A percentile compares a stretch with the other conserved stretches of the same genome.
phyloP scores from a whole-genome alignment of 768 basidiomycete genomes.

The Goffeauzyma gilvescens region DNA sequence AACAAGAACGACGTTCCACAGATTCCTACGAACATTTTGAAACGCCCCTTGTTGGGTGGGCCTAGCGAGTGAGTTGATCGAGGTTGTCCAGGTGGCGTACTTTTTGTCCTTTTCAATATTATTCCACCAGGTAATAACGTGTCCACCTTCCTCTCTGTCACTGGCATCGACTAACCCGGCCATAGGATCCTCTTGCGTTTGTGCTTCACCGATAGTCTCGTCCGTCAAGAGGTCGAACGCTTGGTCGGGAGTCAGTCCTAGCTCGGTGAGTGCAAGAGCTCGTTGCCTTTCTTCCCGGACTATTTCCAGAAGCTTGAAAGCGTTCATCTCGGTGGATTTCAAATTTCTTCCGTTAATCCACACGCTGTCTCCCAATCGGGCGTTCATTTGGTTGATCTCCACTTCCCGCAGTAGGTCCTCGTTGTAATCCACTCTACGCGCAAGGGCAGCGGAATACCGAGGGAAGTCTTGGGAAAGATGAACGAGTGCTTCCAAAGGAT shows the following conservation, averaged over 20 bases:
- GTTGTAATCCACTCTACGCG: constrained; percentile 45
- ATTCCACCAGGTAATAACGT: constrained; percentile 69
- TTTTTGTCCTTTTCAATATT: constrained; percentile 65
- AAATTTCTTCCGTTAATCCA: constrained; percentile 68
- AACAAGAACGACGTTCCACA: constrained; percentile 64
- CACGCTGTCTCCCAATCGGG: constrained; percentile 36
- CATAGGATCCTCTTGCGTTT: constrained; percentile 38
- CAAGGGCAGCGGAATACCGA: constrained; percentile 54
- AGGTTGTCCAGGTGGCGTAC: constrained; percentile 8
- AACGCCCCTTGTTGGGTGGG: constrained; percentile 64
- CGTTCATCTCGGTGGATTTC: constrained; percentile 46
- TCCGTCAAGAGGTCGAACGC: constrained; percentile 59
- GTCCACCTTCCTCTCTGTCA: constrained; percentile 61
- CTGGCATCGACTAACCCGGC: constrained; percentile 81
- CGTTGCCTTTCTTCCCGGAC: constrained; percentile 52
- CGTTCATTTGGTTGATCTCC: constrained; percentile 41
- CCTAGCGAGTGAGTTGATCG: constrained; percentile 39
- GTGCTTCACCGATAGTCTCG: constrained; percentile 39
- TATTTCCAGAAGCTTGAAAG: constrained; percentile 54
- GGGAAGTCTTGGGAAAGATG: constrained; percentile 76
- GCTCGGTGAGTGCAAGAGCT: constrained; percentile 41
- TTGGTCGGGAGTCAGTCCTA: constrained; percentile 47
- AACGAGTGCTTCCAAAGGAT: constrained; percentile 42
- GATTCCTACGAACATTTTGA: constrained; percentile 51
- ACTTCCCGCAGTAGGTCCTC: constrained; percentile 42